These are phyloP conservation scores for Eleusine coracana DNA, from an alignment of 176 grass and related monocot genomes.

Conservation along the genomic window DNA sequence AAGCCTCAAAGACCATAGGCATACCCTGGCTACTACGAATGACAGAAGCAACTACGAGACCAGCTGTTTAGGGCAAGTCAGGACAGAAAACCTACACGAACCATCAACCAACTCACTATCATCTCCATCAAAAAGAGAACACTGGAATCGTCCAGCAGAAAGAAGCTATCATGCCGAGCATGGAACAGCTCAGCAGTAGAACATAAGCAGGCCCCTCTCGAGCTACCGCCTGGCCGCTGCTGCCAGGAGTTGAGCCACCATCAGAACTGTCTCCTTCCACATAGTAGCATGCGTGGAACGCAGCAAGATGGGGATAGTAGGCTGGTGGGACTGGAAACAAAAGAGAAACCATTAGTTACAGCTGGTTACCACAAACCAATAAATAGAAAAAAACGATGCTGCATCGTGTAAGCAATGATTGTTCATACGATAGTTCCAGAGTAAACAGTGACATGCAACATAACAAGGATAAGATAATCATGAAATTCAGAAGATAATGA, in stretches of 20 bases:
- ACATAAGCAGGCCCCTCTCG: conserved; percentile 65
- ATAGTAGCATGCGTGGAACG: conserved; percentile 66
- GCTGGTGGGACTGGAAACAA: conserved; percentile 60
- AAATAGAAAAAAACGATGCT: conserved; percentile 19
- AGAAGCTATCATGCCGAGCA: neutral
- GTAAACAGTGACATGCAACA: neutral
- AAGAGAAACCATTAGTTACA: neutral
- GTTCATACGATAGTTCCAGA: neutral
- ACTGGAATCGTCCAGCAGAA: conserved; percentile 19
- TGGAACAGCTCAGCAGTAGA: conserved; percentile 68
- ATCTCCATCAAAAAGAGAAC: conserved; percentile 10
- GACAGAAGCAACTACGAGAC: neutral
- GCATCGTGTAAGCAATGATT: neutral
- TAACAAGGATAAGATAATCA: neutral
- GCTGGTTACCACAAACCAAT: neutral
- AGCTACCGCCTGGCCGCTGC: conserved; percentile 30
- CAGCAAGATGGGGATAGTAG: conserved; percentile 69
- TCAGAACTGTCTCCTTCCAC: conserved; percentile 56
- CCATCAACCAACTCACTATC: conserved; percentile 1
- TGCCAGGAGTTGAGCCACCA: conserved; percentile 41
- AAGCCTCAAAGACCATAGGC: conserved; percentile 30
- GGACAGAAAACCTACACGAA: conserved; percentile 1
- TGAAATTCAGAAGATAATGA: neutral
- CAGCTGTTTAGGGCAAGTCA: neutral
- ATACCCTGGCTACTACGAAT: conserved; percentile 35